A percentile compares a stretch with the other conserved stretches of the same genome.
Evolutionary conservation across 768 basidiomycete genomes (phyloP).

Genomic region (Tylopilus plumbeoviolaceoides): DNA sequence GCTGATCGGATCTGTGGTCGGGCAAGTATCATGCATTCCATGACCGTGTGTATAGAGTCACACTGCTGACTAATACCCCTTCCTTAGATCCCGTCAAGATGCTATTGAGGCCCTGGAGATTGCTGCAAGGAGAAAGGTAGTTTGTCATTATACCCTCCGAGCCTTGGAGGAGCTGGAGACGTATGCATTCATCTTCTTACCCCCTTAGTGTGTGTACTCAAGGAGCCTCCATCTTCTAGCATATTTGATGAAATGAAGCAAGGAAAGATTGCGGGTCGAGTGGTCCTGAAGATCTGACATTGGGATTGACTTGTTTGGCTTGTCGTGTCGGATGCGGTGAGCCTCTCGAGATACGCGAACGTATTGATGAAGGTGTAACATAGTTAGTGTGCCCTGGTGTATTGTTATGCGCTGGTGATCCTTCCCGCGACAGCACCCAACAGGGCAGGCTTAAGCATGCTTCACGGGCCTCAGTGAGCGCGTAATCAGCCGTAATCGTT

Average conservation of each 20-base stretch:
- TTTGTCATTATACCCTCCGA: slow-evolving; percentile 24
- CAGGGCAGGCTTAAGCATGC: no score
- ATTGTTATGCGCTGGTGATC: no score
- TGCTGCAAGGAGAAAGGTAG: slow-evolving; percentile 42
- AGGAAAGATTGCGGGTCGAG: slow-evolving; percentile 17
- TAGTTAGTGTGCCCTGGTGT: neutral
- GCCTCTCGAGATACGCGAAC: no score
- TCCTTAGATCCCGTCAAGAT: slow-evolving; percentile 39
- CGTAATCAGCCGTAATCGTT: no score
- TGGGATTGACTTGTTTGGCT: no score
- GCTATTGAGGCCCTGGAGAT: slow-evolving; percentile 44
- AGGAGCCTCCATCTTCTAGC: neutral
- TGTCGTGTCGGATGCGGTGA: no score
- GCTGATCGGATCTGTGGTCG: slow-evolving; percentile 16
- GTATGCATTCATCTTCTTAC: slow-evolving; percentile 1
- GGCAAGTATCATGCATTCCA: slow-evolving; percentile 8
- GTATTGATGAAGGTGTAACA: neutral
- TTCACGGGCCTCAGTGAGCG: no score
- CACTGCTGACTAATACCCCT: neutral
- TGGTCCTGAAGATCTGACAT: slow-evolving; percentile 20
- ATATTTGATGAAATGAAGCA: slow-evolving; percentile 19
- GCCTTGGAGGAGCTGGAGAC: slow-evolving; percentile 28
- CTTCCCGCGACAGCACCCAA: no score
- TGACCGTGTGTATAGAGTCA: neutral
- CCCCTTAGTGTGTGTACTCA: neutral